Evolutionary conservation across 257 asterid species (phyloP).

Genomic region (Cynanchum wilfordii): DNA sequence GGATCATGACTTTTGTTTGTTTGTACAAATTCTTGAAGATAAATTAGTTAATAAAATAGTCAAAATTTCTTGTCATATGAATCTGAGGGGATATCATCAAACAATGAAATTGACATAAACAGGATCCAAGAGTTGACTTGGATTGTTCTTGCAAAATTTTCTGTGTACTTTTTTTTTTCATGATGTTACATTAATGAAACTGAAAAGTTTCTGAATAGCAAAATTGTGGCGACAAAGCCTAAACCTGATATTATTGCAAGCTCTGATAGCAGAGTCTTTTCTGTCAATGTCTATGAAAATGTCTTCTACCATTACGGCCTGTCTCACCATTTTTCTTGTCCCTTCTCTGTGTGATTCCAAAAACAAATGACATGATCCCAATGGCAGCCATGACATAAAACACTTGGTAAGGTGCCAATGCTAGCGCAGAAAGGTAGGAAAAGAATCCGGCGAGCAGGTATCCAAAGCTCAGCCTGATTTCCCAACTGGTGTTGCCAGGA

Average conservation of each 20-base stretch:
- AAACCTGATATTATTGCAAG: no score
- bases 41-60: no score
- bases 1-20: no score
- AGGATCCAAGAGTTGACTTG: no score
- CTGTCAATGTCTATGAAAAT: conserved; percentile 70
- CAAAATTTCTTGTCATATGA: background rate
- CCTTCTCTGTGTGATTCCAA: conserved; percentile 58
- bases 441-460: conserved; percentile 72
- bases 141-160: background rate
- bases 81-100: background rate
- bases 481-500: conserved; percentile 55
- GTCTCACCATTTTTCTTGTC: conserved; percentile 56
- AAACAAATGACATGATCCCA: conserved; percentile 64
- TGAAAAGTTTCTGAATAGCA: background rate
- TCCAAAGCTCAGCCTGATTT: conserved; percentile 65
- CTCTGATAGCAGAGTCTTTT: background rate
- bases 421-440: conserved; percentile 63
- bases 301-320: conserved; percentile 55
- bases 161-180: no score
- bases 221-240: conserved; percentile 23
- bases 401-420: conserved; percentile 63
- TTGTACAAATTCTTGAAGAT: no score
- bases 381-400: conserved; percentile 72
- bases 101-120: background rate
- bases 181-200: no score